These are phyloP conservation scores for Fraxinus paxiana DNA, from an alignment of 305 asterid species.

Conservation along the genomic window DNA sequence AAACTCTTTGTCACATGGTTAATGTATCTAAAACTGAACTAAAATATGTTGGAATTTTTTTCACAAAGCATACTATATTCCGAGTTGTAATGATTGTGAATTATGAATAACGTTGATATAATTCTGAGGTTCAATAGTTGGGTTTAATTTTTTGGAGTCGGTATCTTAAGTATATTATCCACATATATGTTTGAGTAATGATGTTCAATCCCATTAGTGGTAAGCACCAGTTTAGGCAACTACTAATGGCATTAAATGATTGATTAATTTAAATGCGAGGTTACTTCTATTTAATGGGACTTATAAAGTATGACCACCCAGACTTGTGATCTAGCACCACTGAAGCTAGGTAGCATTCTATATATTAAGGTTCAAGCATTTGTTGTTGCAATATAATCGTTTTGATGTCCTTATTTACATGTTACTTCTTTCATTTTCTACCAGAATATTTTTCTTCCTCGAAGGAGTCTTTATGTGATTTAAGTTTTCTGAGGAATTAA, in stretches of 20 bases:
- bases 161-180: background rate
- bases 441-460: constrained; percentile 18
- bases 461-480: constrained; percentile 2
- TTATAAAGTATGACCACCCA: background rate
- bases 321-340: background rate
- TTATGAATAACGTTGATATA: background rate
- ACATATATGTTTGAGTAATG: background rate
- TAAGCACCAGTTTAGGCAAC: background rate
- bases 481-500: constrained; percentile 7
- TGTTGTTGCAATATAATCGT: constrained; percentile 4
- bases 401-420: background rate
- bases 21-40: background rate
- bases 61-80: background rate
- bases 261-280: background rate
- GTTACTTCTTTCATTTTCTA: constrained; percentile 3
- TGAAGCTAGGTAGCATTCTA: background rate
- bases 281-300: background rate
- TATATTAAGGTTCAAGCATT: background rate
- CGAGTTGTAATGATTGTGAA: background rate
- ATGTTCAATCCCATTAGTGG: background rate
- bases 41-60: background rate
- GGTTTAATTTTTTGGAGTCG: background rate
- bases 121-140: background rate
- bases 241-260: background rate
- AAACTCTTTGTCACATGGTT: background rate